These are phyloP conservation scores for Umbellularia californica DNA, from an alignment of 164 flowering plant genomes.

Conservation along the genomic window DNA sequence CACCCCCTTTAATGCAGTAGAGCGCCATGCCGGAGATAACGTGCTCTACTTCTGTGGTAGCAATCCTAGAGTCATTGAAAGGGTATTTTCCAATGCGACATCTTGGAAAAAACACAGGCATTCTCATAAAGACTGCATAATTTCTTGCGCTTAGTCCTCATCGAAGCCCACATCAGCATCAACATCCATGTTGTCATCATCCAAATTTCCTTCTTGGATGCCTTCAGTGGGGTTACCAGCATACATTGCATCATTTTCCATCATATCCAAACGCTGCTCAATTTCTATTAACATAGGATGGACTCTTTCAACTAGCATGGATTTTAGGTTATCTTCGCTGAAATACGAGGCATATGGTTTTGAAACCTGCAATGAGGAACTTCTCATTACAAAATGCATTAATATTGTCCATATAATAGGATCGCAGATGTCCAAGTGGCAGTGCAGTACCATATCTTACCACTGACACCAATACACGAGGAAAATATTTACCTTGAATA, in stretches of 20 bases:
- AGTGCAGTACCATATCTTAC: background rate
- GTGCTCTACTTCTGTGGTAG: too few relatives aligned
- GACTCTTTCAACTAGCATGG: conserved; percentile 26
- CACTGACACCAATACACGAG: background rate
- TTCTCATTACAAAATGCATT: background rate
- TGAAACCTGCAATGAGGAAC: conserved; percentile 40
- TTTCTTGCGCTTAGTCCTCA: conserved; percentile 26
- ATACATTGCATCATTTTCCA: conserved; percentile 6
- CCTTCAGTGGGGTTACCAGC: conserved; percentile 20
- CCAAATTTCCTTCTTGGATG: conserved; percentile 26
- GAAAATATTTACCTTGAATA: conserved; percentile 44
- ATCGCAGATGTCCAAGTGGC: background rate
- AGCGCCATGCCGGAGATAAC: too few relatives aligned
- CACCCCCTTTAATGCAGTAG: too few relatives aligned
- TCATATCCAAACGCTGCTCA: conserved; percentile 10
- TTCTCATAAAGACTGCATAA: too few relatives aligned
- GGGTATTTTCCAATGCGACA: too few relatives aligned
- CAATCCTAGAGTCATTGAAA: too few relatives aligned
- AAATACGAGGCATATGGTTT: conserved; percentile 64
- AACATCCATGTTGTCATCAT: conserved; percentile 30
- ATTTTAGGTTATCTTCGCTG: conserved; percentile 40
- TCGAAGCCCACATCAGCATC: conserved; percentile 29
- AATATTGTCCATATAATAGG: background rate
- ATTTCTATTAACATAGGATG: conserved; percentile 1
- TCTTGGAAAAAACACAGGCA: too few relatives aligned